phyloP scores from a whole-genome alignment of 2,329 filamentous ascomycete genomes.

The Elsinoe necatrix region DNA sequence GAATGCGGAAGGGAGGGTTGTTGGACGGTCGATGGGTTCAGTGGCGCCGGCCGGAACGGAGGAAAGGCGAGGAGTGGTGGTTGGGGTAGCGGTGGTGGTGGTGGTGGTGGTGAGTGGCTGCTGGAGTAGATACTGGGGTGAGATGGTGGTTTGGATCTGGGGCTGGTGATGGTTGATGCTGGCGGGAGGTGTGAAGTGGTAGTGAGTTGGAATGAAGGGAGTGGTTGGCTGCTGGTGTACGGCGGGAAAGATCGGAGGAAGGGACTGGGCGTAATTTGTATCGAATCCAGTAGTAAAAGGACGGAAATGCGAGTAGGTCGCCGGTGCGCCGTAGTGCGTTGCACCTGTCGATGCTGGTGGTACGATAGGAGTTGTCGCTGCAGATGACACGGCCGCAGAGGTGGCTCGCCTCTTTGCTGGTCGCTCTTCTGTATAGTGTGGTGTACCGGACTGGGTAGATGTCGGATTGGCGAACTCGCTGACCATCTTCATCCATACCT shows the following conservation, averaged over 20 bases:
- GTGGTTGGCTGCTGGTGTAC: not conserved
- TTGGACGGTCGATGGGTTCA: not conserved
- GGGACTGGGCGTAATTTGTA: not conserved
- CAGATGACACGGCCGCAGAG: not conserved
- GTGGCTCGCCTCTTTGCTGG: not conserved
- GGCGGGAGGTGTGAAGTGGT: not conserved
- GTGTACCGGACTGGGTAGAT: not conserved
- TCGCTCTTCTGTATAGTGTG: not conserved
- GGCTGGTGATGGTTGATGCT: not conserved
- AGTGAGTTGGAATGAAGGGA: not conserved
- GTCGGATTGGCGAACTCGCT: not conserved
- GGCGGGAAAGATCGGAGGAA: not conserved
- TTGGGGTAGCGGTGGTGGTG: not conserved
- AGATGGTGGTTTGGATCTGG: not conserved
- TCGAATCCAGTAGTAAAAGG: not conserved
- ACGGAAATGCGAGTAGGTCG: not conserved
- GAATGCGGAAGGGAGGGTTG: not conserved
- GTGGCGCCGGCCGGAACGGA: not conserved
- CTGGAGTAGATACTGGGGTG: not conserved
- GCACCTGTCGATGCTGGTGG: not conserved
- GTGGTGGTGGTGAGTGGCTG: not conserved
- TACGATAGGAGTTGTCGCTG: not conserved
- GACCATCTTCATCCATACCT: not conserved
- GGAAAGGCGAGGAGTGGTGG: not conserved
- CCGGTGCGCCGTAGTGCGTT: not conserved